Evolutionary conservation across 495 filamentous ascomycete species (phyloP).

Genomic region (Poronia punctata): DNA sequence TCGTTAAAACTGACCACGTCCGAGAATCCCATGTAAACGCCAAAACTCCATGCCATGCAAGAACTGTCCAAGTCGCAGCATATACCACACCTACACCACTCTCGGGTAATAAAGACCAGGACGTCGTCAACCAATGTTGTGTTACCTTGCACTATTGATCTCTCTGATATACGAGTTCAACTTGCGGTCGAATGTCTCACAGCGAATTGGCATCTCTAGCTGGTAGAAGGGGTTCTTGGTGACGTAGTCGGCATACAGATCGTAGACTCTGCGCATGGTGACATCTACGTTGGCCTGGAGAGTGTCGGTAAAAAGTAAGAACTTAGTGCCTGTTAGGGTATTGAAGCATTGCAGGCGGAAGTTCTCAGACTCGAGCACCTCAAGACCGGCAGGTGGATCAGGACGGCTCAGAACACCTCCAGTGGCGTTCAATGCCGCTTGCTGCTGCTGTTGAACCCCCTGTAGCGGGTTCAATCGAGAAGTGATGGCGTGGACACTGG

Average conservation of each 20-base stretch:
- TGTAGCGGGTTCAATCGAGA: constrained; percentile 63
- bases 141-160: constrained; percentile 42
- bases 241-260: constrained; percentile 92
- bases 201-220: constrained; percentile 92
- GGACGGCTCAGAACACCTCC: constrained; percentile 38
- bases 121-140: background rate
- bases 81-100: constrained; percentile 2
- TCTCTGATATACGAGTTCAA: constrained; percentile 64
- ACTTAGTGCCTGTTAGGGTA: constrained; percentile 90
- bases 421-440: constrained; percentile 35
- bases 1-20: constrained; percentile 1
- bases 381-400: constrained; percentile 63
- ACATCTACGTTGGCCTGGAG: constrained; percentile 79
- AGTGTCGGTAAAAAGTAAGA: constrained; percentile 90
- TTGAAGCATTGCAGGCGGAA: constrained; percentile 95
- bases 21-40: constrained; percentile 11
- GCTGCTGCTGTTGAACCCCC: constrained; percentile 28
- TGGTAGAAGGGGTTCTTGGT: constrained; percentile 99
- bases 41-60: constrained; percentile 22
- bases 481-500: constrained; percentile 83
- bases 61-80: background rate
- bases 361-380: constrained; percentile 82
- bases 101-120: constrained; percentile 1
- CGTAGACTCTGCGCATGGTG: constrained; percentile 77
- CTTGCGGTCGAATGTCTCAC: constrained; percentile 88